phyloP scores from a whole-genome alignment of 306 rosid species.

The Vigna trinervia region DNA sequence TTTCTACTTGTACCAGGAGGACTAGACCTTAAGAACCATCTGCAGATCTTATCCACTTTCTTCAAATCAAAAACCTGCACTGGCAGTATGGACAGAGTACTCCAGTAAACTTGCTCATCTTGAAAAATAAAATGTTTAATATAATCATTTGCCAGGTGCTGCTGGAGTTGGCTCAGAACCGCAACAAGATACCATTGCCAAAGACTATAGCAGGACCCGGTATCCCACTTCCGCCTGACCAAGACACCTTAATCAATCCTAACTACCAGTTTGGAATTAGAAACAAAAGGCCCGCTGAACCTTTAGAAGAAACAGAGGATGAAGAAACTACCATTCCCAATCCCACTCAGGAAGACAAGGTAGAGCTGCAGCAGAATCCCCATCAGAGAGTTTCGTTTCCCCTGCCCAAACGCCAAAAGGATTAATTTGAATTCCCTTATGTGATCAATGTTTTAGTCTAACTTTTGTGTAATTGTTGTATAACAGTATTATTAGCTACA shows the following conservation, averaged over 20 bases:
- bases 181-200: conserved; percentile 82
- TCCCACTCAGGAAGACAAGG: conserved; percentile 65
- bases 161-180: conserved; percentile 78
- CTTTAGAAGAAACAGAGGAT: conserved; percentile 75
- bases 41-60: not conserved
- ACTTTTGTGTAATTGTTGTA: conserved; percentile 12
- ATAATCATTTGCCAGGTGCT: conserved; percentile 60
- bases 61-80: not conserved
- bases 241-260: conserved; percentile 78
- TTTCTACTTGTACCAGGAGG: not conserved
- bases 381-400: conserved; percentile 83
- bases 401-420: conserved; percentile 64
- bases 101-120: not conserved
- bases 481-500: conserved; percentile 2
- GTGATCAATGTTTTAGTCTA: not conserved
- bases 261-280: conserved; percentile 83
- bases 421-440: conserved; percentile 11
- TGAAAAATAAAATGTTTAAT: conserved; percentile 32
- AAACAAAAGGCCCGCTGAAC: conserved; percentile 69
- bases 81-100: not conserved
- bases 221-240: conserved; percentile 77
- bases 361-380: conserved; percentile 63
- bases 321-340: conserved; percentile 63
- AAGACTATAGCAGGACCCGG: conserved; percentile 74
- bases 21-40: not conserved